phyloP scores from a whole-genome alignment of 148 eudicot species.

The Spergularia bocconei region DNA sequence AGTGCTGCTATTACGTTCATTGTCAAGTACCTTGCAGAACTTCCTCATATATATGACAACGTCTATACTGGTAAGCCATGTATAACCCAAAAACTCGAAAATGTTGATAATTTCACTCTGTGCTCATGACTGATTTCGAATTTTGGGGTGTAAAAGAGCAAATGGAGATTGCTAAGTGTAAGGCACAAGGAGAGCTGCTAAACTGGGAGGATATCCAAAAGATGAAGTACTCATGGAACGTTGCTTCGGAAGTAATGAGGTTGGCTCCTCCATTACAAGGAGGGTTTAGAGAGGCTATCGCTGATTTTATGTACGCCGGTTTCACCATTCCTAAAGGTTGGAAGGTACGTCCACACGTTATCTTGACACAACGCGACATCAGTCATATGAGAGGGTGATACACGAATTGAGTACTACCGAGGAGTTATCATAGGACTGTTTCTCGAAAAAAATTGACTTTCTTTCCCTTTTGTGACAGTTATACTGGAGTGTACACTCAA shows the following conservation, averaged over 20 bases:
- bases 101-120: too few species aligned
- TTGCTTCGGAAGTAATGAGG: constrained; percentile 38
- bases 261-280: constrained; percentile 41
- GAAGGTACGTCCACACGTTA: constrained; percentile 24
- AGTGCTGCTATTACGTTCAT: constrained; percentile 35
- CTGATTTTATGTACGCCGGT: constrained; percentile 38
- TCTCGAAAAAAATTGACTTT: not conserved
- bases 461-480: constrained; percentile 27
- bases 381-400: too few species aligned
- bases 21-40: constrained; percentile 38
- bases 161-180: constrained; percentile 34
- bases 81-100: too few species aligned
- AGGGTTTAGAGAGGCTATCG: constrained; percentile 29
- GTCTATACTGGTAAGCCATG: constrained; percentile 29
- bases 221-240: constrained; percentile 45
- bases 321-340: constrained; percentile 41
- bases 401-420: too few species aligned
- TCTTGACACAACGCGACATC: too few species aligned
- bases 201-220: constrained; percentile 34
- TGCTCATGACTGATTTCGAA: too few species aligned
- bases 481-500: constrained; percentile 54
- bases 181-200: constrained; percentile 25
- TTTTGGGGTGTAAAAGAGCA: constrained; percentile 24
- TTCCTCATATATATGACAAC: constrained; percentile 29
- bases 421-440: not conserved